These are phyloP conservation scores for Cutaneotrichosporon sp. DNA, from an alignment of 1,284 basidiomycete genomes.

Conservation along the genomic window DNA sequence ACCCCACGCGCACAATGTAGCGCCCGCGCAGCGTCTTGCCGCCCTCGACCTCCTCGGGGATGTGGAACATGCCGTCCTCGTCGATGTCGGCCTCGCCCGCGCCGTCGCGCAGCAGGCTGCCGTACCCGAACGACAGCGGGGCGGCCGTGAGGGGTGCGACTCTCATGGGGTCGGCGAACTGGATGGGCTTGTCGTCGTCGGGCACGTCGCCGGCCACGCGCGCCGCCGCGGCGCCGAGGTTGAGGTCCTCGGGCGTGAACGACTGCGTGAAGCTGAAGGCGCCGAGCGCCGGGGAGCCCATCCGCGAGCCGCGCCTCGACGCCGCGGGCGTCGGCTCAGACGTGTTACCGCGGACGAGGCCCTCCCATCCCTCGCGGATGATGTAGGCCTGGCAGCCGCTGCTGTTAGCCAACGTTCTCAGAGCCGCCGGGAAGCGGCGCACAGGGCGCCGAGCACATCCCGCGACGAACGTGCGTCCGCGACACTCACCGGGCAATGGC, in stretches of 20 bases:
- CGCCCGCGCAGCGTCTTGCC: slow-evolving; percentile 74
- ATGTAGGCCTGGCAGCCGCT: slow-evolving; percentile 92
- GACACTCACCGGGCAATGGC: slow-evolving; percentile 80
- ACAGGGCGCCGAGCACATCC: background rate
- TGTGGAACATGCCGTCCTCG: slow-evolving; percentile 35
- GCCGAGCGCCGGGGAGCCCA: slow-evolving; percentile 32
- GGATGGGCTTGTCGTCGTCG: slow-evolving; percentile 24
- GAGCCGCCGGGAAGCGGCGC: background rate
- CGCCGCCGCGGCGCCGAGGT: slow-evolving; percentile 21
- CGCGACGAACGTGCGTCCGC: background rate
- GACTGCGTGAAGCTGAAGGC: slow-evolving; percentile 39
- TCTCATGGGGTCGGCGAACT: slow-evolving; percentile 34
- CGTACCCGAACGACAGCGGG: slow-evolving; percentile 82
- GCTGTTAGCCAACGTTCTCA: slow-evolving; percentile 13
- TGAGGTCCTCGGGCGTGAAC: slow-evolving; percentile 15
- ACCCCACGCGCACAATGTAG: slow-evolving; percentile 95
- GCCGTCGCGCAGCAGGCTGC: slow-evolving; percentile 83
- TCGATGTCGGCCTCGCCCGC: slow-evolving; percentile 68
- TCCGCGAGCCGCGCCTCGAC: slow-evolving; percentile 26
- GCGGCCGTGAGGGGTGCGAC: slow-evolving; percentile 42
- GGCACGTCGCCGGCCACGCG: background rate
- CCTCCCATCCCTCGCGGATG: slow-evolving; percentile 96
- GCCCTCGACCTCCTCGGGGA: slow-evolving; percentile 54
- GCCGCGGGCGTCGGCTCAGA: slow-evolving; percentile 40
- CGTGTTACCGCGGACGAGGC: slow-evolving; percentile 66